These are phyloP conservation scores for Sporothrix pseudoabietina DNA, from an alignment of 2,329 filamentous ascomycete species.

Conservation along the genomic window DNA sequence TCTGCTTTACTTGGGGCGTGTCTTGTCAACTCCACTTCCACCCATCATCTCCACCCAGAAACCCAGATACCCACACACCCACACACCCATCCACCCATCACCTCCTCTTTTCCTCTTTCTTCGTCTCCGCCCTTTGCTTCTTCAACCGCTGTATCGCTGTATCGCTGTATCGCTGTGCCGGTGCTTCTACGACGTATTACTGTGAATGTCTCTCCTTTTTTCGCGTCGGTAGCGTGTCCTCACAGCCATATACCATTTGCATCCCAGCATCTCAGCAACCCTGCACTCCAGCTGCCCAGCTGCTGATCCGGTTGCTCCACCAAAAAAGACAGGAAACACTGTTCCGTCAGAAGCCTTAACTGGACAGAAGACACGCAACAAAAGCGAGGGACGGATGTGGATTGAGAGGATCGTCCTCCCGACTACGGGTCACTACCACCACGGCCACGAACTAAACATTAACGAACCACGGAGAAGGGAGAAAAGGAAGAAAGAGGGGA, in stretches of 20 bases:
- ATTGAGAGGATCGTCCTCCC: constrained; percentile 16
- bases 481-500: constrained; percentile 14
- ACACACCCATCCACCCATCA: not conserved
- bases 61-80: constrained; percentile 19
- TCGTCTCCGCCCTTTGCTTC: not conserved
- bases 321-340: not conserved
- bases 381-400: constrained; percentile 7
- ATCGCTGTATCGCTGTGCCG: not conserved
- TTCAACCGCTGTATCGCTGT: not conserved
- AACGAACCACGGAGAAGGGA: not conserved
- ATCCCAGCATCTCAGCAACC: not conserved
- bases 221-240: not conserved
- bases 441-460: not conserved
- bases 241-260: not conserved
- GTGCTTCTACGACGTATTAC: not conserved
- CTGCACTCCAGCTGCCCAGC: not conserved
- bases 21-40: constrained; percentile 13
- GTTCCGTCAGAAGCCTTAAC: not conserved
- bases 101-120: not conserved
- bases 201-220: not conserved
- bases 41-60: not conserved
- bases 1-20: not conserved
- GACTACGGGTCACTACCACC: not conserved
- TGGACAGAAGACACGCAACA: not conserved
- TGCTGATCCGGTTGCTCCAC: not conserved